Base-by-base conservation (phyloP, 2,329 filamentous ascomycete species). In the Dryadomyces quercus-mongolicae region DNA sequence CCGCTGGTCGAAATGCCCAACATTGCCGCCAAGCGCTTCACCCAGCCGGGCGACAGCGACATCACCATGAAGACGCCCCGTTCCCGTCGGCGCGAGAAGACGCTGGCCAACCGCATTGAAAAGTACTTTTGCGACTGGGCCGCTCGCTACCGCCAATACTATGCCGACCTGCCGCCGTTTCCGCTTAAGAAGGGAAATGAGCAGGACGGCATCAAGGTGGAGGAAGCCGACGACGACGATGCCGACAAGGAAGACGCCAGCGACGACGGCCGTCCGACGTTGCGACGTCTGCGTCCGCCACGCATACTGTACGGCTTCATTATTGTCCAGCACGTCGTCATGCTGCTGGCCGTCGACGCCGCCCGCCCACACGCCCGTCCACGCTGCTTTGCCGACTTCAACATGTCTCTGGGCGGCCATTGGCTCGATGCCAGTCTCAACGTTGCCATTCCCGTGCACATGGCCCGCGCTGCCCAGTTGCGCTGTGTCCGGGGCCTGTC, bases 321-420 rank as follows among this genome's bases (percentile, higher is more conserved):
- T 67, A 60, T 81, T 68, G 44, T 69, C 67, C 57, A 80, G 65
- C 67, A 82, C 73, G 63, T 80, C 67, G 64, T 68, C 13, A 60
- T 68, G 54, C 59, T 69, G 20, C 60, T 65, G 16, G 80, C 77
- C 53, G 66, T 73, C 21, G 78, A 80, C 25, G 51, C 63, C 2
- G 57, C 48, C 16, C 54, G 45, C 1, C 60, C 62, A 4, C 36
- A 21, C 2, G 43, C 64, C 50, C 50, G 66, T 61, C 57, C 67
- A 34, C 59, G 68, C 9, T 62, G 63, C 47, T 57, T 67, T 21
- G 64, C 64, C 21, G 60, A 64, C 53, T 57, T 68, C 51, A 61
- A 44, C 50, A 58, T 70, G 56, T 67, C 65, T 15, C 58, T 61
- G 10, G 62, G 63, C 34, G 63, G 65, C 12, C 62, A 61, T 38